A percentile compares a stretch with the other conserved stretches of the same genome.
Conservation (phyloP, 2,329 filamentous ascomycete species). For the Cryphonectria japonica region DNA sequence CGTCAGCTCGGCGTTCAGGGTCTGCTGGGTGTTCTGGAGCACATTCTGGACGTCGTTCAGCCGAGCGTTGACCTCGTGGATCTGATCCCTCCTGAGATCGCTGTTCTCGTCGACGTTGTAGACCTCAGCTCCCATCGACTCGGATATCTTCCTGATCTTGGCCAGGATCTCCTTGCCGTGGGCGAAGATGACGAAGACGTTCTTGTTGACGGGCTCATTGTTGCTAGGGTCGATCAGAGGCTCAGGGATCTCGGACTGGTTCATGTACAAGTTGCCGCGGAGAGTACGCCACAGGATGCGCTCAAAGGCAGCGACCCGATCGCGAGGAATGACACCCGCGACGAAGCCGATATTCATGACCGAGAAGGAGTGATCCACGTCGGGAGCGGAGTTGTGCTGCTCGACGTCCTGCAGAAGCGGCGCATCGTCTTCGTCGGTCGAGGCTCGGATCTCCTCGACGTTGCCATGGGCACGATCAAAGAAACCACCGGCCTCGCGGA, state of each 20-base stretch:
- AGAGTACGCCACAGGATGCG: conserved; percentile 97
- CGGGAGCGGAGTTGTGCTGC: conserved; percentile 69
- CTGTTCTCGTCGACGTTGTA: conserved; percentile 98
- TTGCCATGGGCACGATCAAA: conserved; percentile 96
- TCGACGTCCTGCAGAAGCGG: conserved; percentile 92
- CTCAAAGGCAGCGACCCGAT: conserved; percentile 93
- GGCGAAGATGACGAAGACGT: conserved; percentile 98
- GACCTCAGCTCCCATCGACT: conserved; percentile 92
- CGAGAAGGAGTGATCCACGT: conserved; percentile 84
- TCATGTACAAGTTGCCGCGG: conserved; percentile 99
- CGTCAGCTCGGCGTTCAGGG: conserved; percentile 87
- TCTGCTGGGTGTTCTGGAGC: conserved; percentile 91
- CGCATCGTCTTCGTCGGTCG: conserved; percentile 87
- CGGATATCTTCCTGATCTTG: conserved; percentile 98
- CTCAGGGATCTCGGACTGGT: conserved; percentile 97
- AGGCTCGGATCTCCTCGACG: conserved; percentile 93
- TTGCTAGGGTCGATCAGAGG: conserved; percentile 87
- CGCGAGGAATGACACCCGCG: conserved; percentile 90
- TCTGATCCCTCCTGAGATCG: conserved; percentile 91
- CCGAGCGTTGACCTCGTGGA: conserved; percentile 95
- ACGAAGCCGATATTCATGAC: conserved; percentile 99
- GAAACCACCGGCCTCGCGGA: conserved; percentile 94
- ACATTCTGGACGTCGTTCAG: conserved; percentile 91
- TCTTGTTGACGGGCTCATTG: conserved; percentile 93
- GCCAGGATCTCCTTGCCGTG: conserved; percentile 98